Evolutionary conservation across 305 asterid genomes (phyloP), one percentile per base, ranked within the genome.

Genomic region (Fraxinus xanthoxyloides): DNA sequence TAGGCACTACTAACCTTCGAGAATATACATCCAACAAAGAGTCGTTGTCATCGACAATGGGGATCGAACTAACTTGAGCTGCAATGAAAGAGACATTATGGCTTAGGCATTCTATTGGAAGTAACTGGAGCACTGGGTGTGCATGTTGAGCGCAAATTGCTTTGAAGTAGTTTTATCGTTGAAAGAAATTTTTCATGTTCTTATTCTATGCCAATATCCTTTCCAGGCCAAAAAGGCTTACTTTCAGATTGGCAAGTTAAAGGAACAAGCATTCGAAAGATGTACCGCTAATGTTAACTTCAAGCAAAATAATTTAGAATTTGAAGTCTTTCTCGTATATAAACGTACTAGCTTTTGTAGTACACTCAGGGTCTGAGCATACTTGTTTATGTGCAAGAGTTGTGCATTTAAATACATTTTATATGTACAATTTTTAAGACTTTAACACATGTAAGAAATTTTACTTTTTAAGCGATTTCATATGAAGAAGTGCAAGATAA

Each of bases 21-120:
- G 97, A 89, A 88, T 95, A 95, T 79, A 95, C 86, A 84, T 94
- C 98, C 92, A 94, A 79, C 84, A 95, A 83, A 61, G 98, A 91
- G 93, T 94, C 95, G 81, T 92, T 91, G 72, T 94, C 98, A 84
- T 95, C 99, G 40, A 94, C 98, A 77, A 95, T 89, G 24, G 98
- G 99, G 70, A 95, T 89, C 28, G 99, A 90, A 87, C 97, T 91
- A 86, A 94, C 98, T 90, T 92, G 97, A 12, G 90, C 99, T 95
- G 98, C 92, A 82, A 85, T 85, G 56, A 72, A 80, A 48, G 77
- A 26, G 85, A 65, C 23, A 61, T 36, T 36, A 72, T 21, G 75
- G 78, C 63, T 12, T 46, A 75, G 48, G 43, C 74, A 61, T 43
- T 43, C 48, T 3, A n/a, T 38, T 40, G 65, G 23, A 67, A 75